phyloP scores from a whole-genome alignment of 2,329 filamentous ascomycete species.

The Aspergillus spinulosporus region DNA sequence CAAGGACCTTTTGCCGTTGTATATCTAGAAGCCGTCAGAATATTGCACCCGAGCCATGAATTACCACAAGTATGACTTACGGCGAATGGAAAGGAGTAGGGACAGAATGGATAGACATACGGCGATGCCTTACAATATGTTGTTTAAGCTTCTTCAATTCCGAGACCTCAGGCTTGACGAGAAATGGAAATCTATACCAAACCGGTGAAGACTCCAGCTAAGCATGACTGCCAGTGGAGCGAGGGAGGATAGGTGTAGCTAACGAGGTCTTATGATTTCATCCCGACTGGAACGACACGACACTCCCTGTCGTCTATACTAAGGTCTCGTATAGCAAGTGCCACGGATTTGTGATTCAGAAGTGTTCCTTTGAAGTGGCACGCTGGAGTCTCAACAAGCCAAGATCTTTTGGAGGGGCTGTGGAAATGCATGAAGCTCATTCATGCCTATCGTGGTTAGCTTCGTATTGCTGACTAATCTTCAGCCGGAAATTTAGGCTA shows the following conservation, averaged over 20 bases:
- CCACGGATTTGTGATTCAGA: background rate
- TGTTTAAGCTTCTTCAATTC: background rate
- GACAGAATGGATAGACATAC: background rate
- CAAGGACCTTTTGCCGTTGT: background rate
- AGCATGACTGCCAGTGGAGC: constrained; percentile 7
- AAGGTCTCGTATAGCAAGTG: background rate
- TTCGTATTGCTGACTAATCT: background rate
- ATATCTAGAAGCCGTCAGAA: background rate
- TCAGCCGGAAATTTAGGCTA: background rate
- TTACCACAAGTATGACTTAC: background rate
- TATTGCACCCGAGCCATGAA: background rate
- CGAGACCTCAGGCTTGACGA: background rate
- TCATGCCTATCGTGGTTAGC: constrained; percentile 1
- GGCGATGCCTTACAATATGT: background rate
- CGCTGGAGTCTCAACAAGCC: background rate
- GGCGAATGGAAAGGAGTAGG: background rate
- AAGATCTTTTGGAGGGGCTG: constrained; percentile 14
- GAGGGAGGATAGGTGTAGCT: constrained; percentile 4
- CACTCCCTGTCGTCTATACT: background rate
- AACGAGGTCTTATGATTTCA: constrained; percentile 8
- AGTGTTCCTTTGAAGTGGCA: background rate
- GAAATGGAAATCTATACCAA: constrained; percentile 4
- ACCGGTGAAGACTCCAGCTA: constrained; percentile 5
- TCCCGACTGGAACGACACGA: background rate
- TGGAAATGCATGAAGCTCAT: constrained; percentile 3